Conservation (phyloP, 805 yeast genomes). For the Cyberlindnera suaveolens region DNA sequence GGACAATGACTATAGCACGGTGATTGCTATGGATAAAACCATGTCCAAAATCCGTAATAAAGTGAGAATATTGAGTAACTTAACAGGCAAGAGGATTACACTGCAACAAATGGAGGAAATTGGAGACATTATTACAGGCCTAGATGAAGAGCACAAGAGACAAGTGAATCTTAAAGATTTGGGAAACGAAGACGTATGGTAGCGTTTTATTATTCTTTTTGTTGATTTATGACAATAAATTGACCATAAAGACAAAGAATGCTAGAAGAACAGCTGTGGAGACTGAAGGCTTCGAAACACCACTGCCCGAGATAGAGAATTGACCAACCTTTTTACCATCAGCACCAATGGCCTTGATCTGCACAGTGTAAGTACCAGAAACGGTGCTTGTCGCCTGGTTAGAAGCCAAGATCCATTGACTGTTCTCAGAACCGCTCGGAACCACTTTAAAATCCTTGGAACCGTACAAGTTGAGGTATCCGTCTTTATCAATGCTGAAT, state of each 20-base stretch:
- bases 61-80: conserved; percentile 42
- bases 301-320: too few species aligned
- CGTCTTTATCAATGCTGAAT: conserved; percentile 7
- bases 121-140: conserved; percentile 10
- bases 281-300: too few species aligned
- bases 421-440: conserved; percentile 8
- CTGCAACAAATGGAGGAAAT: conserved; percentile 14
- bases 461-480: conserved; percentile 6
- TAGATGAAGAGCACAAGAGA: conserved; percentile 11
- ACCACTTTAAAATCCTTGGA: conserved; percentile 8
- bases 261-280: neutral
- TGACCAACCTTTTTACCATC: neutral
- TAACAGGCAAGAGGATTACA: conserved; percentile 17
- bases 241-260: neutral
- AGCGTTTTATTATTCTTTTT: too few species aligned
- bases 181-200: conserved; percentile 25
- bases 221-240: neutral
- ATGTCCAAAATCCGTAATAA: conserved; percentile 55
- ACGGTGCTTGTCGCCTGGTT: conserved; percentile 5
- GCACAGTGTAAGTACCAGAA: conserved; percentile 1
- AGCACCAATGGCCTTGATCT: conserved; percentile 2
- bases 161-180: conserved; percentile 15
- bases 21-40: conserved; percentile 46
- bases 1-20: conserved; percentile 49
- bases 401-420: conserved; percentile 8